These are phyloP conservation scores for Decorospora gaudefroyi DNA, from an alignment of 2,329 filamentous ascomycete genomes.

Conservation along the genomic window DNA sequence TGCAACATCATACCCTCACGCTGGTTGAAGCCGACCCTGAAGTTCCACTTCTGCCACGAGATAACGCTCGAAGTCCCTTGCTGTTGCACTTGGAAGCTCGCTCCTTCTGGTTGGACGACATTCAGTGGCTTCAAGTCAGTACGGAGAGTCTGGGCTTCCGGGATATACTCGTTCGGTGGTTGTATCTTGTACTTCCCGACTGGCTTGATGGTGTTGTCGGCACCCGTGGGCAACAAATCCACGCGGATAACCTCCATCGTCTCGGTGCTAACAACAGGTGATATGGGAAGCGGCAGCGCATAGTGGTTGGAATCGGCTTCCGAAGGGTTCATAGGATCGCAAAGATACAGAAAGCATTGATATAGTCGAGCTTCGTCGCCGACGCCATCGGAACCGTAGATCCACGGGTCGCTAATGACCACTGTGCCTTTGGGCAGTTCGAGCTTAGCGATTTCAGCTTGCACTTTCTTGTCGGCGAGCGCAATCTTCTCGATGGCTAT, in stretches of 20 bases:
- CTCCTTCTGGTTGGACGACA: constrained; percentile 67
- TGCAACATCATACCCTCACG: constrained; percentile 72
- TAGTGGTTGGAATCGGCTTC: constrained; percentile 72
- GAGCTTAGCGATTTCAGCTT: constrained; percentile 63
- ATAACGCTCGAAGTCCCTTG: constrained; percentile 60
- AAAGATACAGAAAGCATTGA: constrained; percentile 70
- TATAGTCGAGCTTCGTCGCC: constrained; percentile 57
- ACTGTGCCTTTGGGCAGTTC: constrained; percentile 61
- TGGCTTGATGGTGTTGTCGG: constrained; percentile 61
- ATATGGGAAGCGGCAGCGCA: constrained; percentile 68
- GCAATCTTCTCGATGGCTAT: constrained; percentile 61
- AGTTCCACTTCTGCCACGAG: constrained; percentile 72
- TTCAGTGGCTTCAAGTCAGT: constrained; percentile 67
- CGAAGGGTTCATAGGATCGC: constrained; percentile 62
- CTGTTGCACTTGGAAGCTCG: constrained; percentile 61
- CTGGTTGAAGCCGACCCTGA: constrained; percentile 70
- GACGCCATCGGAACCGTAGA: constrained; percentile 63
- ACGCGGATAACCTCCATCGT: constrained; percentile 69
- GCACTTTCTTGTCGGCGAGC: constrained; percentile 60
- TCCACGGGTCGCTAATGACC: constrained; percentile 68
- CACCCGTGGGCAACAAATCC: constrained; percentile 69
- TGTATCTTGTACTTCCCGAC: constrained; percentile 62
- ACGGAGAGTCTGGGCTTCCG: constrained; percentile 64
- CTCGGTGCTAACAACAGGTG: constrained; percentile 66
- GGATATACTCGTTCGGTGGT: constrained; percentile 67